These are phyloP conservation scores for Paraphoma sp. DNA, from an alignment of 2,329 filamentous ascomycete species.

Conservation along the genomic window DNA sequence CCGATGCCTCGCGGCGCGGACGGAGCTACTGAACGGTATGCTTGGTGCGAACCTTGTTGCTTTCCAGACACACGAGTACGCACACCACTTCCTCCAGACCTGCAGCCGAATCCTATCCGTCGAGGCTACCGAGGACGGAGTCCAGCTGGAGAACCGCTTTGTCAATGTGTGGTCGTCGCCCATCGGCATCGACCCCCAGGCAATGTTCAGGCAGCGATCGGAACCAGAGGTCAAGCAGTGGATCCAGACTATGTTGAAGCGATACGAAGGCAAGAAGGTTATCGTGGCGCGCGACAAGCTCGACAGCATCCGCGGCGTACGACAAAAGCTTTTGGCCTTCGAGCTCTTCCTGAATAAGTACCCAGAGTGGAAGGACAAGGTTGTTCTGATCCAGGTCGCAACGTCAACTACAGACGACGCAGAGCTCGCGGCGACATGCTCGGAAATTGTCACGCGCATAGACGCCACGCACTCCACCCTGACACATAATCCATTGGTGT, in stretches of 20 bases:
- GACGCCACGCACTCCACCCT: constrained; percentile 91
- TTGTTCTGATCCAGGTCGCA: constrained; percentile 92
- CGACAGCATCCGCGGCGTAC: constrained; percentile 88
- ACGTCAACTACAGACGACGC: constrained; percentile 87
- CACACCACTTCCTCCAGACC: constrained; percentile 92
- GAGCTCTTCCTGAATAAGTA: constrained; percentile 95
- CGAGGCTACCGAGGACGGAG: constrained; percentile 84
- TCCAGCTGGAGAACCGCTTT: constrained; percentile 91
- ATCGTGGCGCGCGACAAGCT: constrained; percentile 95
- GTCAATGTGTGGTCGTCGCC: constrained; percentile 85
- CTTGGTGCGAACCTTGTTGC: constrained; percentile 90
- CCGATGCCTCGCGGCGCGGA: constrained; percentile 85
- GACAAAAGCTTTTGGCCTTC: constrained; percentile 90
- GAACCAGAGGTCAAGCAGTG: constrained; percentile 77
- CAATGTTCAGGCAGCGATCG: constrained; percentile 73
- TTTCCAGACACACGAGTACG: constrained; percentile 93
- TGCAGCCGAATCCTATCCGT: constrained; percentile 91
- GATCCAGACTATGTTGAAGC: constrained; percentile 79
- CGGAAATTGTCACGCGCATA: constrained; percentile 92
- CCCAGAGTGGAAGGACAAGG: constrained; percentile 84
- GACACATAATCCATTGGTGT: constrained; percentile 90
- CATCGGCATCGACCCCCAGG: constrained; percentile 89
- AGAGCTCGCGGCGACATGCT: constrained; percentile 86
- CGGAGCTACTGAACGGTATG: constrained; percentile 88
- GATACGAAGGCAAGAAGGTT: constrained; percentile 86